A percentile compares a stretch with the other conserved stretches of the same genome.
These are phyloP conservation scores for Carallia brachiata DNA, from an alignment of 345 rosid species.

Conservation along the genomic window DNA sequence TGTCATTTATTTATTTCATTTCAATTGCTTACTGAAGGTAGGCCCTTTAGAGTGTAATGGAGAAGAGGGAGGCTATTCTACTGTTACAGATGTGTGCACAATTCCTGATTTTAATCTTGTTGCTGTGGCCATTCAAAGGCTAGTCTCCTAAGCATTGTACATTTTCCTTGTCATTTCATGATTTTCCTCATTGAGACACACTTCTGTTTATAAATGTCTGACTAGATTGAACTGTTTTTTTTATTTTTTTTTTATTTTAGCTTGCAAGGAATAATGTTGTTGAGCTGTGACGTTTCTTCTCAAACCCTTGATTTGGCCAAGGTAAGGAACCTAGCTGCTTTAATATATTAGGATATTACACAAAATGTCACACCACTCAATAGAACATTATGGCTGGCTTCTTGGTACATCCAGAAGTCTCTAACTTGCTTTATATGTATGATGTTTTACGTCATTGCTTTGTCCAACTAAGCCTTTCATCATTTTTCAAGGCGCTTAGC, in stretches of 20 bases:
- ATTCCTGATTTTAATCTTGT: conserved; percentile 45
- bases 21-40: conserved; percentile 51
- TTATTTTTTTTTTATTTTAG: conserved; percentile 30
- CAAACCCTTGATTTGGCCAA: conserved; percentile 51
- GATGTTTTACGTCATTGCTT: background rate
- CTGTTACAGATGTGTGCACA: conserved; percentile 65
- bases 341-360: background rate
- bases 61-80: conserved; percentile 41
- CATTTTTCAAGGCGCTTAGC: no score
- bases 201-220: conserved; percentile 13
- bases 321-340: conserved; percentile 39
- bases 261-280: conserved; percentile 70
- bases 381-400: no score
- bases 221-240: background rate
- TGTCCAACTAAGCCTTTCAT: background rate
- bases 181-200: background rate
- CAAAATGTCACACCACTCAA: no score
- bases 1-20: conserved; percentile 6
- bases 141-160: conserved; percentile 18
- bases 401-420: no score
- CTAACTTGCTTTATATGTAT: no score
- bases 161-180: background rate
- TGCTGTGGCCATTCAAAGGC: conserved; percentile 82
- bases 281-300: conserved; percentile 55
- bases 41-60: conserved; percentile 42